These are phyloP conservation scores for Ilyonectria sp. DNA, from an alignment of 2,329 filamentous ascomycete genomes.

Conservation along the genomic window DNA sequence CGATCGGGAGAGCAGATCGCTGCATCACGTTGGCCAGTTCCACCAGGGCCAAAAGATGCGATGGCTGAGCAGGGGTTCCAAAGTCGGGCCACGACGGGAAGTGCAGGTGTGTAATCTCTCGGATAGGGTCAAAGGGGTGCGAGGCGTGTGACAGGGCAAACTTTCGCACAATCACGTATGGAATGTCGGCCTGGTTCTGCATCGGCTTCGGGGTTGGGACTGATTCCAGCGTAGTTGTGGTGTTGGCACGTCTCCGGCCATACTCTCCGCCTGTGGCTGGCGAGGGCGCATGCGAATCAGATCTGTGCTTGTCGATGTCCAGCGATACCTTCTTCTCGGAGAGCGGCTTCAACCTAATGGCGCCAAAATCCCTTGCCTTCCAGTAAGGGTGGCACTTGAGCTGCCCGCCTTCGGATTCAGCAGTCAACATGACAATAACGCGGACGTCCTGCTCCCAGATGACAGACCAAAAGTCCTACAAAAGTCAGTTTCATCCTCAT, in stretches of 20 bases:
- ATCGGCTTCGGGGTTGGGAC: conserved; percentile 48
- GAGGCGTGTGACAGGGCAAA: conserved; percentile 85
- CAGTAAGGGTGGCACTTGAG: conserved; percentile 97
- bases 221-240: conserved; percentile 62
- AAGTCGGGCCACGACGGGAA: conserved; percentile 99
- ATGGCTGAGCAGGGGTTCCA: conserved; percentile 89
- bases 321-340: conserved; percentile 88
- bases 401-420: conserved; percentile 92
- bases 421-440: conserved; percentile 96
- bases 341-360: conserved; percentile 80
- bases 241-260: conserved; percentile 68
- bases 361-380: conserved; percentile 83
- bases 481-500: conserved; percentile 45
- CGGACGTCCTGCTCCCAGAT: conserved; percentile 97
- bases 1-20: conserved; percentile 67
- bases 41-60: conserved; percentile 89
- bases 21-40: conserved; percentile 87
- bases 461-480: conserved; percentile 95
- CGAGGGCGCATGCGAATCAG: conserved; percentile 53
- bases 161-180: conserved; percentile 87
- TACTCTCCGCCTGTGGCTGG: conserved; percentile 53
- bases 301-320: conserved; percentile 72
- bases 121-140: conserved; percentile 86
- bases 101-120: conserved; percentile 94
- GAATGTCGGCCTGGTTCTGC: conserved; percentile 67